phyloP scores from a whole-genome alignment of 2,329 filamentous ascomycete species.

The Beauveria australis region DNA sequence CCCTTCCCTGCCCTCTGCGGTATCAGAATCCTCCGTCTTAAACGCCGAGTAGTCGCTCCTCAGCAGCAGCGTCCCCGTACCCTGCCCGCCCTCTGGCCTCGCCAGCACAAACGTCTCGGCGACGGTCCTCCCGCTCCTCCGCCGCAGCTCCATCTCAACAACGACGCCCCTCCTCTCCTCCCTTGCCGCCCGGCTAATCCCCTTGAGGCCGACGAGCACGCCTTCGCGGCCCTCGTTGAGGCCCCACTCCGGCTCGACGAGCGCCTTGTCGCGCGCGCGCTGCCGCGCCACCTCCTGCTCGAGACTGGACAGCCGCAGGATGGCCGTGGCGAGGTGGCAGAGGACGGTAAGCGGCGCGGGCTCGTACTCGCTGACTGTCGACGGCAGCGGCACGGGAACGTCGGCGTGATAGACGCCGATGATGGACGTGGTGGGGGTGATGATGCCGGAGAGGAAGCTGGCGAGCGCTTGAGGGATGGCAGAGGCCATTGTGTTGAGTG shows the following conservation, averaged over 20 bases:
- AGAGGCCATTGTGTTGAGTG: constrained; percentile 58
- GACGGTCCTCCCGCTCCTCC: constrained; percentile 73
- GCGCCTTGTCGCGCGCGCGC: constrained; percentile 65
- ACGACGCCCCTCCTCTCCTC: constrained; percentile 46
- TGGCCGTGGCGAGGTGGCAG: constrained; percentile 78
- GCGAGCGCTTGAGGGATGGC: constrained; percentile 49
- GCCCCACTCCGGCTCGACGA: constrained; percentile 70
- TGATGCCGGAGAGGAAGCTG: constrained; percentile 60
- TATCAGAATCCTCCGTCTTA: constrained; percentile 31
- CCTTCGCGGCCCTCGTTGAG: constrained; percentile 72
- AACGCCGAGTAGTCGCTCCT: constrained; percentile 73
- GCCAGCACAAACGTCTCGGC: constrained; percentile 56
- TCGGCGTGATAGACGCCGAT: constrained; percentile 79
- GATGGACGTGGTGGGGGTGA: constrained; percentile 61
- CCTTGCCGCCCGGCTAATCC: constrained; percentile 29
- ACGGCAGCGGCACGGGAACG: constrained; percentile 49
- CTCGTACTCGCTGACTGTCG: constrained; percentile 43
- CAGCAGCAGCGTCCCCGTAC: constrained; percentile 39
- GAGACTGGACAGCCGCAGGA: constrained; percentile 67
- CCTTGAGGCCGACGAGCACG: constrained; percentile 58
- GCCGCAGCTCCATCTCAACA: constrained; percentile 75
- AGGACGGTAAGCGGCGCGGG: constrained; percentile 66
- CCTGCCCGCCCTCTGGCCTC: constrained; percentile 10
- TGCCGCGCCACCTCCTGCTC: constrained; percentile 67
- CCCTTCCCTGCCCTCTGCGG: constrained; percentile 28